Evolutionary conservation across 371 early-diverging fungal species (phyloP).

Genomic region (Mucor indicus): DNA sequence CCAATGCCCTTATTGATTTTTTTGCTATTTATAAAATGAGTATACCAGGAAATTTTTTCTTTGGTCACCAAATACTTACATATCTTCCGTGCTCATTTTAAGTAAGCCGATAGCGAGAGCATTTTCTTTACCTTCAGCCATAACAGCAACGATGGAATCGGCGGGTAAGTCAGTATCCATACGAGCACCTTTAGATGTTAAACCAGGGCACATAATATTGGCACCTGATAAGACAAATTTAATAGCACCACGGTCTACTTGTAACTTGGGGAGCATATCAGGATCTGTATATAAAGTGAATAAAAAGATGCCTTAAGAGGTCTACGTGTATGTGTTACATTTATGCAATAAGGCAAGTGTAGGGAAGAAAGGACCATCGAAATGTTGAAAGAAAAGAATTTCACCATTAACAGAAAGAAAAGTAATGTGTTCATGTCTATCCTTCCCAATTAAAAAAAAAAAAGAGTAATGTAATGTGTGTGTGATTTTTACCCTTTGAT

Average conservation of each 20-base stretch:
- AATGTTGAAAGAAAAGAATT: slow-evolving; percentile 91
- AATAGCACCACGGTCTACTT: slow-evolving; percentile 97
- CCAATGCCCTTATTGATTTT: slow-evolving; percentile 90
- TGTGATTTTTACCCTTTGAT: slow-evolving; percentile 73
- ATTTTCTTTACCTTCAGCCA: slow-evolving; percentile 96
- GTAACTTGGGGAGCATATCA: slow-evolving; percentile 83
- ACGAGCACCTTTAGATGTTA: slow-evolving; percentile 89
- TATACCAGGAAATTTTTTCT: too few species aligned
- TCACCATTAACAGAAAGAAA: slow-evolving; percentile 82
- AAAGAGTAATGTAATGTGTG: too few species aligned
- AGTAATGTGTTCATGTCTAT: slow-evolving; percentile 83
- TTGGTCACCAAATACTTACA: slow-evolving; percentile 63
- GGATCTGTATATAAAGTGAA: slow-evolving; percentile 87
- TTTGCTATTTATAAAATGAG: slow-evolving; percentile 52
- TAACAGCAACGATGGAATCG: slow-evolving; percentile 81
- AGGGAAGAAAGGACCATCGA: slow-evolving; percentile 90
- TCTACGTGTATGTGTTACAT: too few species aligned
- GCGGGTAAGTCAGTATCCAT: slow-evolving; percentile 75
- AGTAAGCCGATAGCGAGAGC: slow-evolving; percentile 87
- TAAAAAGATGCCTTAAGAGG: too few species aligned
- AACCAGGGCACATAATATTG: slow-evolving; percentile 97
- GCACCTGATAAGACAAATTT: slow-evolving; percentile 96
- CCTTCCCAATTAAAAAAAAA: too few species aligned
- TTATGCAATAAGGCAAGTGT: slow-evolving; percentile 85
- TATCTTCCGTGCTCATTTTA: slow-evolving; percentile 89